Base-by-base conservation (phyloP, 2,329 filamentous ascomycete genomes). In the Nothopassalora personata region DNA sequence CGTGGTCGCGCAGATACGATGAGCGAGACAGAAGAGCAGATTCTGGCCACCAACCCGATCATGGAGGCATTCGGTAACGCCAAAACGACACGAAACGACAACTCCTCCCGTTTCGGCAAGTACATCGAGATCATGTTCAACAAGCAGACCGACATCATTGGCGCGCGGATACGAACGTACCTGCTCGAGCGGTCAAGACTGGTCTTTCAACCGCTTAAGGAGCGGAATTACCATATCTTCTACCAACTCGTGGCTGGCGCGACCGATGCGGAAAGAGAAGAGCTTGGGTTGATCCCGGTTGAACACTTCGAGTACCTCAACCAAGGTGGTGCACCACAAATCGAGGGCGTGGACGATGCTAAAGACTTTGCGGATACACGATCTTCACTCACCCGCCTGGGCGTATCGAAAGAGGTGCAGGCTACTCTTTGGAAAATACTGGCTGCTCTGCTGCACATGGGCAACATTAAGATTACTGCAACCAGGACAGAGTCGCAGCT, bases 71-170 rank as follows among this genome's bases (percentile, higher is more conserved):
- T 99, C 72, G 94, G 94, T 74, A 99, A 99, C 79, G 94, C 94
- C 56, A 99, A 99, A 80, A 99, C 94, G n/a, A 99, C 94, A 10
- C 85, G 94, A 74, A 99, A 99, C 79, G 94, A 99, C 78, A 99
- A 99, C 78, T 99, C 94, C 48, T 99, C 94, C 46, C 86, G 94
- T 71, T 99, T 99, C 76, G 94, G 94, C 75, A 99, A 99, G 81
- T 99, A 99, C 76, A 97, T 99, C 69, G 94, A 99, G 79, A 99
- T 99, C 73, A 93, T 97, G 91, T 99, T 99, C 75, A 92, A 97
- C 77, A 85, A 90, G 64, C 85, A 88, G 70, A 96, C 91, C 63
- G 94, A 95, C 74, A 99, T 99, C 70, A 97, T 97, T 71, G 94
- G 94, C 67, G 94, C 94, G 58, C 95, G 95, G 79, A 99, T 99